Evolutionary conservation across 176 grass and related monocot genomes (phyloP).

Genomic region (Echinochloa phyllopogon): DNA sequence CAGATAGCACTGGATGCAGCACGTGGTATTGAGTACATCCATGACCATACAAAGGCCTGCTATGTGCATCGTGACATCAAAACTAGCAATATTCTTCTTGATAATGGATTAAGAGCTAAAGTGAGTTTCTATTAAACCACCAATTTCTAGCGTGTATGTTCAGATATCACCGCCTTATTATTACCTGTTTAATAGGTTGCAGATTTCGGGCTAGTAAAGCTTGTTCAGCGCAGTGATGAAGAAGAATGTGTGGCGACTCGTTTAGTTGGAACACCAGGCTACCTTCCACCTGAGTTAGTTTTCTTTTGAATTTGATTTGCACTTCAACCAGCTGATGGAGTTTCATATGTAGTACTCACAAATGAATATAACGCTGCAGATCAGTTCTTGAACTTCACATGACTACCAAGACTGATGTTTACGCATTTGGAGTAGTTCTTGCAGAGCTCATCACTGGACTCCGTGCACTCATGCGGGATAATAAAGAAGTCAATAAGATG

Average conservation of each 20-base stretch:
- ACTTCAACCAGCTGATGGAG: not conserved
- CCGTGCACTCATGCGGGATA: slow-evolving; percentile 59
- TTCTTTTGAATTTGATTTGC: slow-evolving; percentile 10
- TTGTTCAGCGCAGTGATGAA: slow-evolving; percentile 60
- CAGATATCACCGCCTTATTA: slow-evolving; percentile 9
- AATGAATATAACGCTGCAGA: slow-evolving; percentile 36
- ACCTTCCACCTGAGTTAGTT: slow-evolving; percentile 79
- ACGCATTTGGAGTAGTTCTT: slow-evolving; percentile 77
- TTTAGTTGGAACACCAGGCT: slow-evolving; percentile 74
- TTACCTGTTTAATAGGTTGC: slow-evolving; percentile 54
- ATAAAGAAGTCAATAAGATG: slow-evolving; percentile 57
- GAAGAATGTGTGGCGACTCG: slow-evolving; percentile 63
- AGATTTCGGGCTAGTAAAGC: slow-evolving; percentile 71
- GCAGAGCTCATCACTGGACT: slow-evolving; percentile 69
- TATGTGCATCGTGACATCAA: slow-evolving; percentile 79
- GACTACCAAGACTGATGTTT: slow-evolving; percentile 73
- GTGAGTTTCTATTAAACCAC: slow-evolving; percentile 30
- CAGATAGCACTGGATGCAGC: slow-evolving; percentile 73
- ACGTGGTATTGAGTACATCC: slow-evolving; percentile 77
- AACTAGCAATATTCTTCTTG: slow-evolving; percentile 76
- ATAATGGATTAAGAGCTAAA: slow-evolving; percentile 69
- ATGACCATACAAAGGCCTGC: slow-evolving; percentile 76
- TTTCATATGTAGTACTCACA: slow-evolving; percentile 20
- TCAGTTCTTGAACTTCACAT: slow-evolving; percentile 71
- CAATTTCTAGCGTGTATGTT: not conserved